phyloP scores from a whole-genome alignment of 2,329 filamentous ascomycete genomes.

The Epichloe scottii region DNA sequence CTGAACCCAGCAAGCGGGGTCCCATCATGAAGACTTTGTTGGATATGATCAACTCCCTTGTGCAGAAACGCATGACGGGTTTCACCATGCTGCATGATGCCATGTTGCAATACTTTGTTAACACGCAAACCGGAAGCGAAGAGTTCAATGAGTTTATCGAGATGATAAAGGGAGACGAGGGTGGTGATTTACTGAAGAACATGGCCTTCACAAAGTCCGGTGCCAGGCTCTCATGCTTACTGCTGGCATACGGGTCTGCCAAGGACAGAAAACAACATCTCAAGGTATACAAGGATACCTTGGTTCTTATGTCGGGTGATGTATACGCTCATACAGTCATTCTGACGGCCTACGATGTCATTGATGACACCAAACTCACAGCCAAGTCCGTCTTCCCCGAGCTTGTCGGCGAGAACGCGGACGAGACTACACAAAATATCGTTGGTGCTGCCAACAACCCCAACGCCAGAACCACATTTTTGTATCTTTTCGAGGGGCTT shows the following conservation, averaged over 20 bases:
- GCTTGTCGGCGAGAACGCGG: slow-evolving; percentile 59
- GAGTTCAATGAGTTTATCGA: slow-evolving; percentile 84
- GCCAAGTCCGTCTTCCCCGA: slow-evolving; percentile 80
- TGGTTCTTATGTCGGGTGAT: slow-evolving; percentile 76
- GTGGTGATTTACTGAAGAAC: slow-evolving; percentile 84
- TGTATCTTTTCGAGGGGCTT: slow-evolving; percentile 70
- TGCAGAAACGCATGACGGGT: slow-evolving; percentile 93
- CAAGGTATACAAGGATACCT: slow-evolving; percentile 79
- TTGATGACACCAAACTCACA: slow-evolving; percentile 86
- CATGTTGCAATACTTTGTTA: slow-evolving; percentile 92
- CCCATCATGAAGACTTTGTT: slow-evolving; percentile 77
- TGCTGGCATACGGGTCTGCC: slow-evolving; percentile 71
- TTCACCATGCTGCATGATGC: slow-evolving; percentile 98
- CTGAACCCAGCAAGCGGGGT: slow-evolving; percentile 71
- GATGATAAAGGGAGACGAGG: slow-evolving; percentile 81
- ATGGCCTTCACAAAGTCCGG: slow-evolving; percentile 91
- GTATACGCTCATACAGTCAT: slow-evolving; percentile 67
- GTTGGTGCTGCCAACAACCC: slow-evolving; percentile 52
- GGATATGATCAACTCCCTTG: slow-evolving; percentile 78
- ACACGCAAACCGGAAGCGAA: slow-evolving; percentile 60
- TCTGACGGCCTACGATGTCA: slow-evolving; percentile 75
- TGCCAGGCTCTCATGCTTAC: slow-evolving; percentile 65
- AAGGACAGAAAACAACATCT: slow-evolving; percentile 89
- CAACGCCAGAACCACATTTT: slow-evolving; percentile 52
- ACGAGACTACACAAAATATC: slow-evolving; percentile 51